Base-by-base conservation (phyloP, 345 rosid species). In the Arabis alpina region DNA sequence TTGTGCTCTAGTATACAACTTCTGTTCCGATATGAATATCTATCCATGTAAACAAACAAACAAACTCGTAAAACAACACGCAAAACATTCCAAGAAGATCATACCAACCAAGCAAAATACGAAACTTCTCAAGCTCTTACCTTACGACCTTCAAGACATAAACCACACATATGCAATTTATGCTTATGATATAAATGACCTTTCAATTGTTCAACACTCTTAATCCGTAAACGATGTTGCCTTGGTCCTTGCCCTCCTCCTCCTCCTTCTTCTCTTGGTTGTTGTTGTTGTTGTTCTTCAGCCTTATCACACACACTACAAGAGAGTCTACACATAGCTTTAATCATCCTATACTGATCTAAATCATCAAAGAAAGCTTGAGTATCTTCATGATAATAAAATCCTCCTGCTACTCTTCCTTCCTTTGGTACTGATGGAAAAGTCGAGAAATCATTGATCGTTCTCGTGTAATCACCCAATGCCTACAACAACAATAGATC, bases 121-220 rank as follows among this genome's bases (percentile, higher is more conserved):
- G 24, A 50, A 40, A 19, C 28, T 49, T 40, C 27, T 10, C 16
- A 30, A 57, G 66, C 54, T 40, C 72, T 49, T 36, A 91, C 99
- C 98, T 95, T 95, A 47, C 97, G 81, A 47, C 98, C 98, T 85
- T 95, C 98, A 71, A 92, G 80, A 80, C 99, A 95, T 9, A 95
- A 77, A 67, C 85, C 82, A 50, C 99, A 95, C 97, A 95, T 92
- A 72, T 78, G 52, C 87, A 85, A 73, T 70, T 74, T 87, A 73
- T 95, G 99, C 28, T 72, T 78, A 83, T 87, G 99, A 82, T 76
- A 90, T 16, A 95, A 73, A 86, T 95, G 99, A 68, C 96, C 96
- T 81, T 92, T 95, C 70, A 95, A 69, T 81, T 95, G 99, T 47
- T 87, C 97, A 66, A 92, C 80, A 70, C 86, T 88, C 84, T 90